Evolutionary conservation across 1,284 basidiomycete genomes (phyloP), one percentile per base, ranked within the genome.

Genomic region (Wallemia hederae): DNA sequence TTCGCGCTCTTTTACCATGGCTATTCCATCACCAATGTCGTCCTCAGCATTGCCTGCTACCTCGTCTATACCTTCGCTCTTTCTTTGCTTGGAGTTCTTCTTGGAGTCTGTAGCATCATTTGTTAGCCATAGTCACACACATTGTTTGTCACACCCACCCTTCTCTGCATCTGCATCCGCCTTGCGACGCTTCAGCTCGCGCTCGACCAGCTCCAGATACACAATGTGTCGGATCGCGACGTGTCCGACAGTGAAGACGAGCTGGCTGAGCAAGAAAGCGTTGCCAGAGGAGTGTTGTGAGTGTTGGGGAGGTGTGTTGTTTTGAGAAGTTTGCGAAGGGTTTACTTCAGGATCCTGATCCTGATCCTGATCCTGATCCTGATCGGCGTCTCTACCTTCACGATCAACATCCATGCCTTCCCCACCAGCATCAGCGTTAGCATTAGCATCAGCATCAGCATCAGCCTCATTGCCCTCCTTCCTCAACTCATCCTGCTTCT

Each of bases 41-140:
- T 98, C 92, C 70, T 99, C 92, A 24, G 90, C 91, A 66, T 92
- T 96, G 1, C 94, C 92, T 1, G 86, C 88, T 1, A 98, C 92
- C 66, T 94, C 90, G 65, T 98, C 92, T 0, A 98, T 79, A 68
- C 97, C 90, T 66, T 92, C 89, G 59, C 33, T 85, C 82, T 60
- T 39, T 5, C 66, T 67, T 17, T 68, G 62, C 62, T 70, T 70
- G 49, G 27, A 31, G 22, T 29, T 27, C 28, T 65, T 59, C 25
- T 62, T 63, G 33, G 57, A 56, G 29, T 59, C 25, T 24, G 24
- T 15, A 3, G 57, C 9, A 49, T 26, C 15, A 59, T 59, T 11
- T 24, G 17, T 19, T 25, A 11, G 19, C 5, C 39, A n/a, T 7
- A n/a, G 11, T 5, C n/a, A 15, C 22, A 15, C 22, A n/a, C 14